These are phyloP conservation scores for Phialophora macrospora DNA, from an alignment of 2,329 filamentous ascomycete genomes.

Conservation along the genomic window DNA sequence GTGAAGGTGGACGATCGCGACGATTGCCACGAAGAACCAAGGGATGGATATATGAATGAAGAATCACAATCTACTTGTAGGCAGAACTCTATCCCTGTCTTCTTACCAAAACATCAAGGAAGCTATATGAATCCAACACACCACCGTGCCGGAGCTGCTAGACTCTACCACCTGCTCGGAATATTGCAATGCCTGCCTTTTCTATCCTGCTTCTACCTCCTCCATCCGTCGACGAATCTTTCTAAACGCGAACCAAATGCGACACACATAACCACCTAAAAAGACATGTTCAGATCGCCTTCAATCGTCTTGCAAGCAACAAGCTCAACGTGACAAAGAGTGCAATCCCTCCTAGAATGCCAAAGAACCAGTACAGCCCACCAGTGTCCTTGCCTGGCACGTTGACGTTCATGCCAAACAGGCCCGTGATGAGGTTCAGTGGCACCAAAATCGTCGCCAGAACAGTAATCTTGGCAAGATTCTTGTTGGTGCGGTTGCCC, in stretches of 20 bases:
- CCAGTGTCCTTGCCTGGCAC: constrained; percentile 49
- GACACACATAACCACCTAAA: not conserved
- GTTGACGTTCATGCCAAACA: constrained; percentile 59
- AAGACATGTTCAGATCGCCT: constrained; percentile 24
- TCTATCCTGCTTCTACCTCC: not conserved
- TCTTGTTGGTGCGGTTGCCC: constrained; percentile 84
- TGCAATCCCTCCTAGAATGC: constrained; percentile 54
- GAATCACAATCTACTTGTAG: not conserved
- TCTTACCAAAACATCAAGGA: not conserved
- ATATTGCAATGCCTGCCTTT: not conserved
- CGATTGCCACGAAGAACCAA: too few relatives aligned
- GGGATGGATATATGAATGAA: not conserved
- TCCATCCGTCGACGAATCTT: not conserved
- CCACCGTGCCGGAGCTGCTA: not conserved
- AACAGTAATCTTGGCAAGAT: constrained; percentile 92
- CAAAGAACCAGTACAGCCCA: constrained; percentile 55
- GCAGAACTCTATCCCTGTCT: not conserved
- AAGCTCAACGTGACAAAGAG: constrained; percentile 49
- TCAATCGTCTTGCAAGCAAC: constrained; percentile 46
- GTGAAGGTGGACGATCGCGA: too few relatives aligned
- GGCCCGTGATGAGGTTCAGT: constrained; percentile 81
- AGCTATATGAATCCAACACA: not conserved
- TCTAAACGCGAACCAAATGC: not conserved
- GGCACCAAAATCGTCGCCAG: constrained; percentile 95
- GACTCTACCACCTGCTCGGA: not conserved